These are phyloP conservation scores for Saussurea involucrata DNA, from an alignment of 129 eudicot genomes.

Conservation along the genomic window DNA sequence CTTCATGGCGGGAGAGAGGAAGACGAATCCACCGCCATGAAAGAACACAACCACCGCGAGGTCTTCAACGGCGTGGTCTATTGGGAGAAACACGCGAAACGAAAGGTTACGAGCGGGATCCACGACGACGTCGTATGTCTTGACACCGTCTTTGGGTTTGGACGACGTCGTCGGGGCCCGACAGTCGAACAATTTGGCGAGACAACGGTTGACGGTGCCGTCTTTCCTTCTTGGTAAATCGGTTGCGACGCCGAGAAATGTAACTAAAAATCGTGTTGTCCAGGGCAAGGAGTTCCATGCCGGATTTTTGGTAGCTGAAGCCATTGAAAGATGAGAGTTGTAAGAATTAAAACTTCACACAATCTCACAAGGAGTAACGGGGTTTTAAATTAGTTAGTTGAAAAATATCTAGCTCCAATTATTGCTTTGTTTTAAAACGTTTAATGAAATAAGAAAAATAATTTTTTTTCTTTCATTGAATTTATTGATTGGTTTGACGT, in stretches of 20 bases:
- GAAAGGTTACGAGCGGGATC: constrained; percentile 26
- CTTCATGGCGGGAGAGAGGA: constrained; percentile 7
- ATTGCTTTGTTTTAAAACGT: too few relatives aligned
- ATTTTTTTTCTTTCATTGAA: too few relatives aligned
- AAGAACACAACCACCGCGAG: constrained; percentile 30
- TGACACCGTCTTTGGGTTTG: constrained; percentile 17
- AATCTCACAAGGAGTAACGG: not conserved
- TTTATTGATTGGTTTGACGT: too few relatives aligned
- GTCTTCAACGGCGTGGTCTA: not conserved
- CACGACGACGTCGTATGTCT: constrained; percentile 18
- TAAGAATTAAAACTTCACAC: not conserved
- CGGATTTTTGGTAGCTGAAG: not conserved
- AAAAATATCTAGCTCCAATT: too few relatives aligned
- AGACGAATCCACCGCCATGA: constrained; percentile 36
- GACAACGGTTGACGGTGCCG: constrained; percentile 53
- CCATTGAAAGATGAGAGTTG: constrained; percentile 5
- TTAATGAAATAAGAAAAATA: too few relatives aligned
- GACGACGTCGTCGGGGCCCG: not conserved
- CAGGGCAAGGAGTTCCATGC: constrained; percentile 29
- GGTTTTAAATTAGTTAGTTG: not conserved
- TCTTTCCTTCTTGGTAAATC: constrained; percentile 26
- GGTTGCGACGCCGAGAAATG: constrained; percentile 1
- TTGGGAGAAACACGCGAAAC: constrained; percentile 25
- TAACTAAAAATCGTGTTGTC: constrained; percentile 24
- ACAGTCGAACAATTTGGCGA: not conserved